phyloP scores from a whole-genome alignment of 2,329 filamentous ascomycete species.

The Lecanoromycetidae sp. region DNA sequence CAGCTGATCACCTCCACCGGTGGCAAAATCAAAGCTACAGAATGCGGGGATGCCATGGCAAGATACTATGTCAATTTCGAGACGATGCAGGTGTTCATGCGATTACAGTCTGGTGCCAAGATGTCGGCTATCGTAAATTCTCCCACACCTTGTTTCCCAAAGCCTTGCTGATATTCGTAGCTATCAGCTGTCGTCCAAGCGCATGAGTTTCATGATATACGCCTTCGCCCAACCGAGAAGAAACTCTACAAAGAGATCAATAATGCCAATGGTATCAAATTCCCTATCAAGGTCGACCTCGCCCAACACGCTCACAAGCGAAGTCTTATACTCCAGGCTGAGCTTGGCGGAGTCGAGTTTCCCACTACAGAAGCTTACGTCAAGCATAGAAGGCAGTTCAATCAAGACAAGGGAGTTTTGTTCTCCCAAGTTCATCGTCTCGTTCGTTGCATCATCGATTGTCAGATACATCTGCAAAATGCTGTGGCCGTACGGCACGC shows the following conservation, averaged over 20 bases:
- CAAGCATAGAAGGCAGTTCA: slow-evolving; percentile 45
- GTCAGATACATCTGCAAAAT: slow-evolving; percentile 51
- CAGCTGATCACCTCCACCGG: slow-evolving; percentile 41
- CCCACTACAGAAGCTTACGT: slow-evolving; percentile 46
- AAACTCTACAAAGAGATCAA: slow-evolving; percentile 60
- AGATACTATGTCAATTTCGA: slow-evolving; percentile 68
- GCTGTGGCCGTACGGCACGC: slow-evolving; percentile 55
- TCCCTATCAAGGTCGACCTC: slow-evolving; percentile 57
- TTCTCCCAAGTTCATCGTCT: slow-evolving; percentile 59
- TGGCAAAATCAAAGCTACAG: slow-evolving; percentile 48
- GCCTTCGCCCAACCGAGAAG: slow-evolving; percentile 59
- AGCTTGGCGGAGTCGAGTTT: slow-evolving; percentile 55
- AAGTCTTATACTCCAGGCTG: slow-evolving; percentile 63
- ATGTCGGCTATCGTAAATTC: slow-evolving; percentile 55
- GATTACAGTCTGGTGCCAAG: slow-evolving; percentile 47
- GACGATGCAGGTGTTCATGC: slow-evolving; percentile 62
- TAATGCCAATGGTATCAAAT: slow-evolving; percentile 54
- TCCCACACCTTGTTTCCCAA: neutral
- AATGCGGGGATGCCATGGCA: slow-evolving; percentile 70
- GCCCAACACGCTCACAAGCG: slow-evolving; percentile 59
- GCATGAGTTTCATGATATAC: slow-evolving; percentile 59
- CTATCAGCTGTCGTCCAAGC: slow-evolving; percentile 55
- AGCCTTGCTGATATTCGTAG: slow-evolving; percentile 32
- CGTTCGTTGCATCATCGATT: slow-evolving; percentile 65
- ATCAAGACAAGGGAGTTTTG: slow-evolving; percentile 49